These are phyloP conservation scores for Ogataea trehaloabstinens DNA, from an alignment of 805 yeast genomes.

Conservation along the genomic window DNA sequence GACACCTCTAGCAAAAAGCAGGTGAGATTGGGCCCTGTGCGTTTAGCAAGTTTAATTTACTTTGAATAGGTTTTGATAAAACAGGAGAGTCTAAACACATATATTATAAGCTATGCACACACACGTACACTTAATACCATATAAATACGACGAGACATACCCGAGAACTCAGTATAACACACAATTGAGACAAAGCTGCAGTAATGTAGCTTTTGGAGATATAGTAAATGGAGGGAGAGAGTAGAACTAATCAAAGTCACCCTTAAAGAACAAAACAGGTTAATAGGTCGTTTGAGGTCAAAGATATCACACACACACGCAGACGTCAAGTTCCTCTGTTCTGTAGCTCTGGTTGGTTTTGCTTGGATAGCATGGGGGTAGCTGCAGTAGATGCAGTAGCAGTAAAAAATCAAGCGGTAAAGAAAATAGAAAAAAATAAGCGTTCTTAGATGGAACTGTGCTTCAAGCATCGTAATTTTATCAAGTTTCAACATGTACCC, in stretches of 20 bases:
- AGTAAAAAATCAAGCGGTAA: neutral
- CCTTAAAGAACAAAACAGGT: slow-evolving; percentile 10
- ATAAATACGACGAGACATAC: neutral
- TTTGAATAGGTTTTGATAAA: neutral
- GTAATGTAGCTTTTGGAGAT: neutral
- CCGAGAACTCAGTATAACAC: slow-evolving; percentile 4
- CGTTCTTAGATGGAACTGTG: neutral
- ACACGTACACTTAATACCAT: neutral
- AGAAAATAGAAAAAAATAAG: slow-evolving; percentile 2
- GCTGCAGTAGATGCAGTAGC: neutral
- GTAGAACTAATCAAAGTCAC: slow-evolving; percentile 19
- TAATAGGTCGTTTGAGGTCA: slow-evolving; percentile 3
- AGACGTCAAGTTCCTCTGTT: slow-evolving; percentile 12
- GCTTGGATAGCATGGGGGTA: neutral
- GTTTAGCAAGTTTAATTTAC: no score
- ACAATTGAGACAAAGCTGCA: slow-evolving; percentile 3
- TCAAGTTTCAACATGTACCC: no score
- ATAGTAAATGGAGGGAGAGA: slow-evolving; percentile 11
- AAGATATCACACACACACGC: slow-evolving; percentile 18
- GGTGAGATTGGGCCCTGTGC: no score
- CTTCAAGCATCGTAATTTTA: no score
- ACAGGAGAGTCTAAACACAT: neutral
- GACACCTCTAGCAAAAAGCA: no score
- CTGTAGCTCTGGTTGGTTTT: neutral
- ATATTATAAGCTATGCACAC: slow-evolving; percentile 1